A percentile compares a stretch with the other conserved stretches of the same genome.
Evolutionary conservation across 441 rosid genomes (phyloP).

Genomic region (Pelargonium citronellum): DNA sequence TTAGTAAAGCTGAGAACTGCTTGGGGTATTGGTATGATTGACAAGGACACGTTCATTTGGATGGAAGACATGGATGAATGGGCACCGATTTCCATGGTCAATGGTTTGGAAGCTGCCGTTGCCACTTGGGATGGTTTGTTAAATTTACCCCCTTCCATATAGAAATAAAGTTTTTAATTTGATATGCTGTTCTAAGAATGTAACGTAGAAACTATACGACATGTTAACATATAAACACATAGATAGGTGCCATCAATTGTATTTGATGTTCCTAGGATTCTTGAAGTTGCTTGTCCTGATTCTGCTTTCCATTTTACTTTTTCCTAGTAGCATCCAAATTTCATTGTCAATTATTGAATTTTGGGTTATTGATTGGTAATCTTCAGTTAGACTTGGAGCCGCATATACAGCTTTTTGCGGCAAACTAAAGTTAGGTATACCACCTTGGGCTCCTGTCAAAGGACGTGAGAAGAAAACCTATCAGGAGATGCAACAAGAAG

Average conservation of each 20-base stretch:
- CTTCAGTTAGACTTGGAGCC: constrained; percentile 82
- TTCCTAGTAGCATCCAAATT: not conserved
- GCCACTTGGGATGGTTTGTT: constrained; percentile 92
- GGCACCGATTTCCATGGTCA: constrained; percentile 93
- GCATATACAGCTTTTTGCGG: constrained; percentile 78
- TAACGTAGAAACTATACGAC: not conserved
- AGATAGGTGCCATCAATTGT: too few relatives aligned
- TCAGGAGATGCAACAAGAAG: constrained; percentile 81
- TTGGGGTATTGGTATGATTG: constrained; percentile 86
- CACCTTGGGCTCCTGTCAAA: constrained; percentile 84
- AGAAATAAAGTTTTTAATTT: not conserved
- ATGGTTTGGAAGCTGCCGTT: constrained; percentile 82
- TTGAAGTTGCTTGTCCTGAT: too few relatives aligned
- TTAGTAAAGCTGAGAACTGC: constrained; percentile 85
- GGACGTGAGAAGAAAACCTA: constrained; percentile 71
- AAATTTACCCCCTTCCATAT: constrained; percentile 7
- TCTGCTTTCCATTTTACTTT: too few relatives aligned
- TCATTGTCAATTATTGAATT: not conserved
- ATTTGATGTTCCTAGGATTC: too few relatives aligned
- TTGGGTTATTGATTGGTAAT: constrained; percentile 16
- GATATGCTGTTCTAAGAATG: not conserved
- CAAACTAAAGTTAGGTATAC: constrained; percentile 82
- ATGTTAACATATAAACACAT: too few relatives aligned
- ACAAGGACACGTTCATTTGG: constrained; percentile 84
- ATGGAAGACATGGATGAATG: constrained; percentile 92